Evolutionary conservation across 139 green algal species (phyloP), one percentile per base, ranked within the genome.

Genomic region (Diplosphaera chodatii): DNA sequence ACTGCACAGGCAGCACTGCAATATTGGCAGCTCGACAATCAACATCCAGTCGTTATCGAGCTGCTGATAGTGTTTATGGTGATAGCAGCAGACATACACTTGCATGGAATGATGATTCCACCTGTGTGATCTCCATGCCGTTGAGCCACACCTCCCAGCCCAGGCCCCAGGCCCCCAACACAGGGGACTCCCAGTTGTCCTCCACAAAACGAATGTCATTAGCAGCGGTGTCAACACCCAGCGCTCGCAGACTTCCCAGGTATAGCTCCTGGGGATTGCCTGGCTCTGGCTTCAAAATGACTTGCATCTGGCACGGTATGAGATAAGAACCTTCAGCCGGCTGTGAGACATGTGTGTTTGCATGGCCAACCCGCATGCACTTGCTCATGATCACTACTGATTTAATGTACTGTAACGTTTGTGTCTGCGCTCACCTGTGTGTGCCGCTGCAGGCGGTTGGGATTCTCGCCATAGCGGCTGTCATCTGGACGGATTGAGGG

Each of bases 221-320:
- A 29, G 71, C 74, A 13, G n/a, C 29, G 0, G 86, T 91, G 76
- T 97, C 85, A 55, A 97, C 95, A 48, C 95, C 95, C 64, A 98
- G 83, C 13, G 91, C 91, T 74, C 90, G 84, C 33, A 99, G 79
- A 33, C 77, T 91, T 64, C 89, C 89, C 64, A 99, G 79, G 82
- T 97, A 98, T 30, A 99, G 90, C 83, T 99, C 93, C 78, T 98
- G 94, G 1, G 94, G 78, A 74, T 98, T 98, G 30, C 92, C 94
- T 3, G 95, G 95, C 78, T 98, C 94, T 0, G 95, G 95, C 79
- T 99, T 99, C 59, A 99, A 76, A 66, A 99, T 98, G n/a, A 99
- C 95, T 85, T 93, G 80, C 63, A 70, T 0, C 15, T 27, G 48
- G n/a, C n/a, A n/a, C n/a, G n/a, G n/a, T n/a, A n/a, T n/a, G n/a